A percentile compares a stretch with the other conserved stretches of the same genome.
Conservation (phyloP, 1,139 yeast genomes). For the Kodamaea derodonti region DNA sequence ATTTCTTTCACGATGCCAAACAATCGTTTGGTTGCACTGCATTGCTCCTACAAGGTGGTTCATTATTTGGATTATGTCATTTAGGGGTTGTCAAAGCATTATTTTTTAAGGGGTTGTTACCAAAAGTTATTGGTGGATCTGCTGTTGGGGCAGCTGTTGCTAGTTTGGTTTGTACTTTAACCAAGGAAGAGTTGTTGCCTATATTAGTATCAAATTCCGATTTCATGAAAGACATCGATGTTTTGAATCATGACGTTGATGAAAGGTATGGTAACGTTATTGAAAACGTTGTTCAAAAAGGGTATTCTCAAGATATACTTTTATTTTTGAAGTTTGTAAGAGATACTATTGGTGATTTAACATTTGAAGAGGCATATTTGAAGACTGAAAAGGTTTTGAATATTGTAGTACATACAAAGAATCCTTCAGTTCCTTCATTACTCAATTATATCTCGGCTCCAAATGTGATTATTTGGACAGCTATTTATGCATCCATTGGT, state of each 20-base stretch:
- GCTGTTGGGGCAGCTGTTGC: slow-evolving; percentile 95
- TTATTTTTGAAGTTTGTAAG: slow-evolving; percentile 76
- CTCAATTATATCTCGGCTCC: slow-evolving; percentile 93
- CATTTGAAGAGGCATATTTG: slow-evolving; percentile 90
- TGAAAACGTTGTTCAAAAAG: slow-evolving; percentile 64
- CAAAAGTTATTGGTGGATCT: slow-evolving; percentile 86
- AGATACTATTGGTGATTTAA: slow-evolving; percentile 73
- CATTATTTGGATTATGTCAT: slow-evolving; percentile 89
- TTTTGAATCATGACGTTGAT: slow-evolving; percentile 53
- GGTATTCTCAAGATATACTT: slow-evolving; percentile 81
- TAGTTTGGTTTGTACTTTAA: slow-evolving; percentile 70
- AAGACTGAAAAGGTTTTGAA: slow-evolving; percentile 81
- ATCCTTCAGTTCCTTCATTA: slow-evolving; percentile 65
- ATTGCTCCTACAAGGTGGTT: slow-evolving; percentile 86
- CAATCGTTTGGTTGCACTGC: slow-evolving; percentile 92
- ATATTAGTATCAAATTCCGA: slow-evolving; percentile 44
- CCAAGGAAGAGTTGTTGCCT: slow-evolving; percentile 53
- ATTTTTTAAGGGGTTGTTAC: slow-evolving; percentile 68
- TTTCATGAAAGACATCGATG: slow-evolving; percentile 49
- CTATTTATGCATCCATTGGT: slow-evolving; percentile 70
- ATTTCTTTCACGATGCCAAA: slow-evolving; percentile 86
- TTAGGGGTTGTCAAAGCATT: slow-evolving; percentile 86
- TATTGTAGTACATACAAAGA: slow-evolving; percentile 86
- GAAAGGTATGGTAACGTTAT: slow-evolving; percentile 63
- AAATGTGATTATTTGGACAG: slow-evolving; percentile 88